Evolutionary conservation across 1,284 basidiomycete genomes (phyloP).

Genomic region (Pseudozyma flocculosa): DNA sequence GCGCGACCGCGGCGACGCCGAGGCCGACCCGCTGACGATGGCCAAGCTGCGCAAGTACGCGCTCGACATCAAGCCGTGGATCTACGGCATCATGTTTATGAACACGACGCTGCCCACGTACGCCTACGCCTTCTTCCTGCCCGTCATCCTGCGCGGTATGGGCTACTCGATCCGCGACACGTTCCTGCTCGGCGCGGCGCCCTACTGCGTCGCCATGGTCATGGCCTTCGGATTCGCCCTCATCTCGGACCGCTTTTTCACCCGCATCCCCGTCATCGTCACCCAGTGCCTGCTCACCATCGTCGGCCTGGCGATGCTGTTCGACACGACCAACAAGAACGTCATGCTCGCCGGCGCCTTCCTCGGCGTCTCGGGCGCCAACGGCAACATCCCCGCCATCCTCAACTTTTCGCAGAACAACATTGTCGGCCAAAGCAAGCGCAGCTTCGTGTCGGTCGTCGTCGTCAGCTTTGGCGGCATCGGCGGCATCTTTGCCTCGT

Average conservation of each 20-base stretch:
- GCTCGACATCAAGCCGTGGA: constrained; percentile 60
- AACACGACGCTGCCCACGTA: constrained; percentile 41
- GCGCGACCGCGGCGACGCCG: constrained; percentile 60
- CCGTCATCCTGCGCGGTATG: constrained; percentile 59
- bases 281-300: constrained; percentile 56
- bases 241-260: constrained; percentile 57
- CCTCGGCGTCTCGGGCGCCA: constrained; percentile 58
- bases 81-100: constrained; percentile 59
- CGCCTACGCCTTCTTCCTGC: constrained; percentile 58
- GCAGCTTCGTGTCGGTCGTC: constrained; percentile 57
- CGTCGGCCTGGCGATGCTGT: constrained; percentile 57
- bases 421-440: constrained; percentile 60
- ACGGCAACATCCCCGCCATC: constrained; percentile 46
- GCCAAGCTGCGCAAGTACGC: constrained; percentile 57
- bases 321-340: constrained; percentile 34
- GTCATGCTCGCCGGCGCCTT: constrained; percentile 56
- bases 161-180: constrained; percentile 52
- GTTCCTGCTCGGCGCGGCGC: constrained; percentile 58
- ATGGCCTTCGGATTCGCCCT: constrained; percentile 56
- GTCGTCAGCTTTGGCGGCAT: constrained; percentile 60
- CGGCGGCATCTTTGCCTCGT: constrained; percentile 60
- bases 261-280: constrained; percentile 58
- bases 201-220: constrained; percentile 55
- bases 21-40: constrained; percentile 58
- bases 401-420: constrained; percentile 55